Evolutionary conservation across 352 stramenopile genomes (phyloP).

Genomic region (Globisporangium carolinianum): DNA sequence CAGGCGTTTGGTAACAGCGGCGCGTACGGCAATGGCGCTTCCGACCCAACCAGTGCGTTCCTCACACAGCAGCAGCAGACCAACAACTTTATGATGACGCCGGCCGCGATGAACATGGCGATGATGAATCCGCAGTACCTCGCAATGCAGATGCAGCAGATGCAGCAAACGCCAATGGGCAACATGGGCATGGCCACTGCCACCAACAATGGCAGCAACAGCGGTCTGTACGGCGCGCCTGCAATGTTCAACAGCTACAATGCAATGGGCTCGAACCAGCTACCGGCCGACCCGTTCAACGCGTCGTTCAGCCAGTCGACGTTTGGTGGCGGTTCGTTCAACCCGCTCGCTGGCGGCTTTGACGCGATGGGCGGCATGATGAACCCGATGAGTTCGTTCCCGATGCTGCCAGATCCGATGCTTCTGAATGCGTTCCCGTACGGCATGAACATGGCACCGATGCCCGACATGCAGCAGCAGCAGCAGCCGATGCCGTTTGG

Average conservation of each 20-base stretch:
- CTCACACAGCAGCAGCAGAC: slow-evolving; percentile 27
- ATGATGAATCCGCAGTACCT: slow-evolving; percentile 65
- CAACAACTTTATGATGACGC: slow-evolving; percentile 39
- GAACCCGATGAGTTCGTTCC: slow-evolving; percentile 44
- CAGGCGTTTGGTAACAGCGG: slow-evolving; percentile 16
- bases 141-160: slow-evolving; percentile 30
- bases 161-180: slow-evolving; percentile 28
- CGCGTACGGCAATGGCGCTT: slow-evolving; percentile 1
- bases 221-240: slow-evolving; percentile 27
- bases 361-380: slow-evolving; percentile 41
- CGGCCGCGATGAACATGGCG: slow-evolving; percentile 17
- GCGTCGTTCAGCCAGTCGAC: slow-evolving; percentile 32
- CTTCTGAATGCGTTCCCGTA: slow-evolving; percentile 38
- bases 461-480: slow-evolving; percentile 20
- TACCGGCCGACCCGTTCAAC: slow-evolving; percentile 66
- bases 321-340: slow-evolving; percentile 21
- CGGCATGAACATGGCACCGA: slow-evolving; percentile 20
- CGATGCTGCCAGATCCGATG: slow-evolving; percentile 33
- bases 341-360: slow-evolving; percentile 11
- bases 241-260: slow-evolving; percentile 21
- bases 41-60: slow-evolving; percentile 3
- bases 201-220: slow-evolving; percentile 6
- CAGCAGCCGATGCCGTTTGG: slow-evolving; percentile 9
- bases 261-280: slow-evolving; percentile 21
- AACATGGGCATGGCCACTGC: slow-evolving; percentile 8